Base-by-base conservation (phyloP, 345 rosid genomes). In the Rhodamnia argentea region DNA sequence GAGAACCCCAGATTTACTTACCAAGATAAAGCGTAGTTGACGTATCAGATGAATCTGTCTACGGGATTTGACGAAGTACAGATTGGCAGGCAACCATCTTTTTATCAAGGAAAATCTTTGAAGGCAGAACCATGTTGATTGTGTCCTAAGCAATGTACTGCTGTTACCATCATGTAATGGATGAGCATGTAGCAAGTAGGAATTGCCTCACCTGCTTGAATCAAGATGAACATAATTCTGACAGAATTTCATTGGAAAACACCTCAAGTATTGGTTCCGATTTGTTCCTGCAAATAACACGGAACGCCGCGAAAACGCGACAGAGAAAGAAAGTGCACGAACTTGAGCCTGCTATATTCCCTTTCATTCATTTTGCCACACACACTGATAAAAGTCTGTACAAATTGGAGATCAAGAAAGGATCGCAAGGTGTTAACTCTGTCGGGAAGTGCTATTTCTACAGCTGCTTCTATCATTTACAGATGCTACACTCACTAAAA, bases 381-480 rank as follows among this genome's bases (percentile, higher is more conserved):
- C 24, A 52, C 14, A 22, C 58, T 37, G 47, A 83, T 83, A 51
- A 83, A 83, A 83, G 59, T 83, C 84, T 83, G 29, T 83, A 83
- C 84, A 83, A 14, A 52, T 51, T 15, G 58, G 24, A 70, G 59
- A 52, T 27, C 58, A 18, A 52, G 59, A 52, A 42, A 51, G 84
- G 59, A n/a, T 53, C 58, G 52, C 59, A 53, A 52, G 55, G 47
- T 53, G 84, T 29, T n/a, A 37, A 52, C 37, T 15, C 26, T 44
- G 18, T 27, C 9, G 58, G 44, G 59, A 83, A n/a, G 84, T 55
- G 7, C 37, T 42, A 83, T 27, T 55, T 52, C 84, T 83, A 83
- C 55, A 52, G 26, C 59, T 83, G 52, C 58, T 83, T 20, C 84
- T 52, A 52, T 47, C 84, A 75, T 74, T 86, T 74, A 74, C 78